Evolutionary conservation across 2,329 filamentous ascomycete genomes (phyloP).

Genomic region (Apiospora kogelbergensis): DNA sequence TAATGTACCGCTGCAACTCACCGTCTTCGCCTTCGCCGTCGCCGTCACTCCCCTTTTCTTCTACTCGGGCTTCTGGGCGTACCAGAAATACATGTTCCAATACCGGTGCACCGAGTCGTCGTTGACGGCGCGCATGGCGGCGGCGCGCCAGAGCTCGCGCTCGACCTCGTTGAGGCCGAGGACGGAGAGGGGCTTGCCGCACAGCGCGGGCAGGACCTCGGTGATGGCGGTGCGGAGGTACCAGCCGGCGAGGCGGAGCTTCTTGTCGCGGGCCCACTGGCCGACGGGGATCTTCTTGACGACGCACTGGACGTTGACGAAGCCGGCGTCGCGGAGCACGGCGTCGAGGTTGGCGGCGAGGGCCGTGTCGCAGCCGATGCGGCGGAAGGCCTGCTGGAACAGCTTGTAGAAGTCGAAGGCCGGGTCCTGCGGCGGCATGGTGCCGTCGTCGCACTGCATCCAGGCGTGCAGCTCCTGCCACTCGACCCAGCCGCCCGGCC

Average conservation of each 20-base stretch:
- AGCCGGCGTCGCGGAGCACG: conserved; percentile 37
- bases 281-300: conserved; percentile 20
- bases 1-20: neutral
- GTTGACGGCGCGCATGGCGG: conserved; percentile 14
- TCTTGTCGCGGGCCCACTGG: conserved; percentile 15
- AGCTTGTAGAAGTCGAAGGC: conserved; percentile 31
- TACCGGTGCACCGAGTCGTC: conserved; percentile 18
- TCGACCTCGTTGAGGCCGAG: conserved; percentile 19
- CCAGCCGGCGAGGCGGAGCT: conserved; percentile 14
- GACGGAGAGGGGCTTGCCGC: conserved; percentile 13
- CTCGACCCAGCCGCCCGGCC: conserved; percentile 52
- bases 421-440: conserved; percentile 41
- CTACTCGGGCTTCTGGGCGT: conserved; percentile 18
- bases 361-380: conserved; percentile 41
- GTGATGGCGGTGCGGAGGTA: conserved; percentile 19
- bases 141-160: conserved; percentile 19
- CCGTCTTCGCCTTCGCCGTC: neutral
- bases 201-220: conserved; percentile 17
- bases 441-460: conserved; percentile 41
- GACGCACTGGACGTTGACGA: conserved; percentile 24
- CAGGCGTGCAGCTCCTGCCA: conserved; percentile 45
- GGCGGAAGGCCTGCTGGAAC: conserved; percentile 26
- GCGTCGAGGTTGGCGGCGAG: conserved; percentile 33
- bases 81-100: conserved; percentile 22
- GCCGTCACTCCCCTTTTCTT: neutral